Base-by-base conservation (phyloP, 371 early-diverging fungal species). In the Mortierella sp. region DNA sequence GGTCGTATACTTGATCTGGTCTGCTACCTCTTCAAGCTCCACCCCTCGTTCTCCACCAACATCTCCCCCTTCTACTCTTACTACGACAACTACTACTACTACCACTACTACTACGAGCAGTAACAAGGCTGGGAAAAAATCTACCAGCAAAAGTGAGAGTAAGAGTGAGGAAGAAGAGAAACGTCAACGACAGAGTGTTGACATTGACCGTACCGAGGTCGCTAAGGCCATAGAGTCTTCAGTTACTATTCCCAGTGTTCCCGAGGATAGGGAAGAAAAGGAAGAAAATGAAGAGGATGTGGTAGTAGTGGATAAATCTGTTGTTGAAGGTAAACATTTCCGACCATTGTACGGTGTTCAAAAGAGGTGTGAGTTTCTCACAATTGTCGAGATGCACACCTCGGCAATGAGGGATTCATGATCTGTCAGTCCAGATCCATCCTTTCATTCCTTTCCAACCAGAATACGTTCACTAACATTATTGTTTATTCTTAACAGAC, bases 1-100 rank as follows among this genome's bases (percentile, higher is more conserved):
- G 15, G 60, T 72, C 38, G 59, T 72, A 48, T 77, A 72, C 53
- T 48, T 68, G 63, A 61, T 77, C 73, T 72, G 71, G 71, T 40
- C 72, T 4, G 45, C 77, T 9, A 61, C 77, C n/a, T 57, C 72
- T 22, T 72, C 72, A 4, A 69, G 69, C 22, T 48, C 63, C 5
- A 22, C 63, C 2, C 32, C 63, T 8, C 48, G 24, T 15, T 19
- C 63, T 11, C 22, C 58, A 11, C 38, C 65, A 2, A 15, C 43
- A 0, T 43, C 66, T 16, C 38, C 67, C 5, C 19, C 59, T 32
- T 19, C 67, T 48, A 16, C n/a, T 19, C 9, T 40, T 5, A 21
- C 40, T 21, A 21, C 65, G 4, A 21, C 70, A n/a, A 48, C 47
- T 24, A 72, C 60, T n/a, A 28, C 67, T 22, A 63, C 58, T 32